Evolutionary conservation across 2,329 filamentous ascomycete genomes (phyloP).

Genomic region (Beauveria sp.): DNA sequence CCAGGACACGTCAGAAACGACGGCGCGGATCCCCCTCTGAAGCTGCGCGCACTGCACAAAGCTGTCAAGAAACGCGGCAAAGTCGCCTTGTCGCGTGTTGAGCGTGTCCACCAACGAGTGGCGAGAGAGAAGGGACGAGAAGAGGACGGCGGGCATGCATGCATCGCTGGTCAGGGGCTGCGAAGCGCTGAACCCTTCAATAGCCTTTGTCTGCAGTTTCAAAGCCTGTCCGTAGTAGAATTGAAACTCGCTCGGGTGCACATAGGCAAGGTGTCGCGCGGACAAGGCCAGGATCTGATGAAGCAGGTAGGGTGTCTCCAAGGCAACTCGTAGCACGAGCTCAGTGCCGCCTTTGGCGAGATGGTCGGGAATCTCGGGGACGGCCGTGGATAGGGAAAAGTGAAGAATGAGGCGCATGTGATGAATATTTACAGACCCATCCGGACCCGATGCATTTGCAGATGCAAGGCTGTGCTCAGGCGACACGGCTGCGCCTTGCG

Average conservation of each 20-base stretch:
- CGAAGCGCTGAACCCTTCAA: not conserved
- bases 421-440: not conserved
- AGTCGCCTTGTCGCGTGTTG: not conserved
- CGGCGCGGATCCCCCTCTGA: not conserved
- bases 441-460: not conserved
- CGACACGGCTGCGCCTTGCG: not conserved
- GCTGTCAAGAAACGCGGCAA: not conserved
- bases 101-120: constrained; percentile 6
- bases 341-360: not conserved
- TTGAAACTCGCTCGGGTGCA: not conserved
- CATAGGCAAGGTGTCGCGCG: not conserved
- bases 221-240: not conserved
- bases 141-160: constrained; percentile 1
- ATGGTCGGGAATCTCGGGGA: not conserved
- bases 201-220: not conserved
- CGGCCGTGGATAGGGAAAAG: not conserved
- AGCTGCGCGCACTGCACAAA: constrained; percentile 4
- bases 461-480: not conserved
- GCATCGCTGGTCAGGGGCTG: not conserved
- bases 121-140: not conserved
- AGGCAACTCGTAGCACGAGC: not conserved
- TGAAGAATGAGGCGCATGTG: constrained; percentile 3
- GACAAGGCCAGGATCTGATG: constrained; percentile 4
- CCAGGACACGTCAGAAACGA: not conserved
- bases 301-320: constrained; percentile 5